These are phyloP conservation scores for Crithidia mellificae DNA, from an alignment of 208 protist species.

Conservation along the genomic window DNA sequence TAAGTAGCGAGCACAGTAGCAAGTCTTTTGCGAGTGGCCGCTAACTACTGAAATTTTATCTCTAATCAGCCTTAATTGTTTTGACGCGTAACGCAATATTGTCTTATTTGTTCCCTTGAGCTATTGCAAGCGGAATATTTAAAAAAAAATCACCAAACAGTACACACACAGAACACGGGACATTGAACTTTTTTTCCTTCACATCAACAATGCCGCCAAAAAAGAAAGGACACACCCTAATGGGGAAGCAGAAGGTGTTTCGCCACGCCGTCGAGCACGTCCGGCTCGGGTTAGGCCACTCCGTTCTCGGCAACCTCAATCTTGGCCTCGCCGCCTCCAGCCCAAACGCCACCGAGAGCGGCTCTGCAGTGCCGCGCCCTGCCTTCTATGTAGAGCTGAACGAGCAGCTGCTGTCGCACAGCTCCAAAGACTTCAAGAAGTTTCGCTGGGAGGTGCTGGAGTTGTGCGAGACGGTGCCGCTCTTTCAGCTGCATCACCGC, in stretches of 20 bases:
- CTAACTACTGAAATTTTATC: no score
- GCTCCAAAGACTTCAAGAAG: slow-evolving; percentile 81
- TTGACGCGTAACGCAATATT: no score
- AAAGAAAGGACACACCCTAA: slow-evolving; percentile 65
- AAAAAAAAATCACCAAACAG: no score
- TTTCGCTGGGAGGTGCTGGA: slow-evolving; percentile 82
- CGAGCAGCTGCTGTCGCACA: slow-evolving; percentile 78
- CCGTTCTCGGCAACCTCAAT: slow-evolving; percentile 75
- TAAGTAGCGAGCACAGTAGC: no score
- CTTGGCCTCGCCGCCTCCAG: slow-evolving; percentile 55
- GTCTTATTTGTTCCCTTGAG: no score
- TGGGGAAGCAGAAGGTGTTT: slow-evolving; percentile 80
- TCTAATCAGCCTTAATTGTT: no score
- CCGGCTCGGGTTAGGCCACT: slow-evolving; percentile 85
- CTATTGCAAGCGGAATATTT: no score
- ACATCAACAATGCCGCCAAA: slow-evolving; percentile 74
- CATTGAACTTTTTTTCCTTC: no score
- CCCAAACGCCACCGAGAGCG: slow-evolving; percentile 10
- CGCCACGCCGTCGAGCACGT: slow-evolving; percentile 88
- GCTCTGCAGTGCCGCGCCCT: slow-evolving; percentile 21
- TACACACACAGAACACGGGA: no score
- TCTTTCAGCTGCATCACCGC: slow-evolving; percentile 76
- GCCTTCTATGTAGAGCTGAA: slow-evolving; percentile 87
- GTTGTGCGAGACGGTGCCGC: slow-evolving; percentile 62
- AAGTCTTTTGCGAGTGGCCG: no score